These are phyloP conservation scores for Amphicarpaea edgeworthii DNA, from an alignment of 306 rosid species.

Conservation along the genomic window DNA sequence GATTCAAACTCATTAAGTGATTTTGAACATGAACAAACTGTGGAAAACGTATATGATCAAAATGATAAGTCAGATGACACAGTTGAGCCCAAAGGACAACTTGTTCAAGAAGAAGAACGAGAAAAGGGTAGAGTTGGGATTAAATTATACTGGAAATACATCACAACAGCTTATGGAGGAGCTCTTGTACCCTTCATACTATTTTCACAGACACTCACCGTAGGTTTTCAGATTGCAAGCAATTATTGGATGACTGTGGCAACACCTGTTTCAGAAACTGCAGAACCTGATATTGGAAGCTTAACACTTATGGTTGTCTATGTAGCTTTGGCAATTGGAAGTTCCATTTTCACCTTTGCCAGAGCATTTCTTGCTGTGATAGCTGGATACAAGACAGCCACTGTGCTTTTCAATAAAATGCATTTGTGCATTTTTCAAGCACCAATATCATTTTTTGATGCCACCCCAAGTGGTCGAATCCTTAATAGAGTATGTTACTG, in stretches of 20 bases:
- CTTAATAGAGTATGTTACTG: conserved; percentile 57
- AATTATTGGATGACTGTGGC: conserved; percentile 94
- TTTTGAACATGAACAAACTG: conserved; percentile 45
- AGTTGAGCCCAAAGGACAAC: conserved; percentile 65
- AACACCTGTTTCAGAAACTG: conserved; percentile 66
- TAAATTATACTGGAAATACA: conserved; percentile 72
- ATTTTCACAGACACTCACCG: conserved; percentile 61
- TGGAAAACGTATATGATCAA: conserved; percentile 49
- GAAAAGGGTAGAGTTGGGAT: conserved; percentile 82
- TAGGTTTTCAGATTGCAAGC: conserved; percentile 68
- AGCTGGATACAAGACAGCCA: conserved; percentile 75
- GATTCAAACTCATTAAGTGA: conserved; percentile 38
- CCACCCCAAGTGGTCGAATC: conserved; percentile 71
- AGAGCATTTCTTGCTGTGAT: conserved; percentile 54
- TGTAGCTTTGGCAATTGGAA: conserved; percentile 66
- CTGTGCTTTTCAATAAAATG: conserved; percentile 74
- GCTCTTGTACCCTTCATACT: conserved; percentile 81
- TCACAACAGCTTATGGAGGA: conserved; percentile 78
- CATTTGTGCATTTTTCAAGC: conserved; percentile 73
- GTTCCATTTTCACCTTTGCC: conserved; percentile 63
- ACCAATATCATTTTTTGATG: conserved; percentile 88
- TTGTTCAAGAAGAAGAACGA: conserved; percentile 92
- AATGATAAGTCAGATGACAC: conserved; percentile 47
- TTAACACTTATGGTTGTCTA: conserved; percentile 64
- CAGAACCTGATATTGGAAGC: conserved; percentile 51